Evolutionary conservation across 331 rosid species (phyloP).

Genomic region (Arachis monticola): DNA sequence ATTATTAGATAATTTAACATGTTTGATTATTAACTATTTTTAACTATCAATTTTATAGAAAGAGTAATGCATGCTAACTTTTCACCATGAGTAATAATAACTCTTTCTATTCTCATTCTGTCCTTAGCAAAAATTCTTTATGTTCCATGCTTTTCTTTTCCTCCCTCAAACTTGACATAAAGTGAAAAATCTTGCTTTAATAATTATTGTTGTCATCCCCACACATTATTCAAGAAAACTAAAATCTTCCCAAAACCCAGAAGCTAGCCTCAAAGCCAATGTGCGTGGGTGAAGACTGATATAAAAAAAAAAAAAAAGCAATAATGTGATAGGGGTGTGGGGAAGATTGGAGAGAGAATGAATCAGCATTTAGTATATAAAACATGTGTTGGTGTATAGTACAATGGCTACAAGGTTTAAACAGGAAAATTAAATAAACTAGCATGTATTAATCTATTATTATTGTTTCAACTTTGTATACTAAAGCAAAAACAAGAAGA

Average conservation of each 20-base stretch:
- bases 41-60: no score
- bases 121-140: conserved; percentile 26
- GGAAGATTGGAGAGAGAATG: conserved; percentile 42
- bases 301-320: conserved; percentile 8
- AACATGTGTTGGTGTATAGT: background rate
- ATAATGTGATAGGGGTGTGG: conserved; percentile 34
- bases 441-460: no score
- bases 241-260: conserved; percentile 23
- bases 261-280: conserved; percentile 22
- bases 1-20: no score
- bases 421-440: conserved; percentile 2
- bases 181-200: conserved; percentile 29
- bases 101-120: conserved; percentile 4
- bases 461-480: conserved; percentile 20
- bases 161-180: conserved; percentile 8
- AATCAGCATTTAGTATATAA: background rate
- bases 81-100: background rate
- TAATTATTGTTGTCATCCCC: conserved; percentile 33
- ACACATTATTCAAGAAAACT: conserved; percentile 31
- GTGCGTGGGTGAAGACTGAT: background rate
- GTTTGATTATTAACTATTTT: no score
- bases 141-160: background rate
- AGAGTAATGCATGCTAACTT: no score
- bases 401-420: conserved; percentile 12
- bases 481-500: conserved; percentile 25